Conservation (phyloP, 169 alveolate genomes). For the Theileria orientalis region DNA sequence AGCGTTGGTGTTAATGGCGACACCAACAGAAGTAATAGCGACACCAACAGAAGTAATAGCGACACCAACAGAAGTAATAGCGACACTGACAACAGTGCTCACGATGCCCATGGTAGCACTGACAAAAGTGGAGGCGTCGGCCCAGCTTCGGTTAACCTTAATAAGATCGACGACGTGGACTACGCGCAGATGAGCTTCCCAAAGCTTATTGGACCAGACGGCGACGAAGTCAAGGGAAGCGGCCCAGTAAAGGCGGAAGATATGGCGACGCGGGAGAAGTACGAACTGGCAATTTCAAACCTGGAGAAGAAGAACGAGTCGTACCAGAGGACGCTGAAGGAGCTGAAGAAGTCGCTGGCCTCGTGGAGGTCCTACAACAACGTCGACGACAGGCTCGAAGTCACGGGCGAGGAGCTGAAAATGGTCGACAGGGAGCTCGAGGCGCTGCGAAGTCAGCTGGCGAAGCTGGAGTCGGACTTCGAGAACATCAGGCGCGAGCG, state of each 20-base stretch:
- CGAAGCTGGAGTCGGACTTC: slow-evolving; percentile 66
- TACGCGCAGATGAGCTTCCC: not conserved
- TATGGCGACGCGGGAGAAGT: not conserved
- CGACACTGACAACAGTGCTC: not conserved
- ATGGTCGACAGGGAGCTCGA: slow-evolving; percentile 64
- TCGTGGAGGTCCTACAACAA: slow-evolving; percentile 53
- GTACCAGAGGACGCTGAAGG: slow-evolving; percentile 9
- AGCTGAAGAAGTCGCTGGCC: slow-evolving; percentile 46
- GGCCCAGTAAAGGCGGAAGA: not conserved
- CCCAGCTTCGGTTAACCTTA: no score
- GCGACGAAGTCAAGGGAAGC: no score
- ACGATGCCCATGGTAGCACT: not conserved
- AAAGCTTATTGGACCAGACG: no score
- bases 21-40: not conserved
- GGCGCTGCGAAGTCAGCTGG: slow-evolving; percentile 55
- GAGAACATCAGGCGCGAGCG: slow-evolving; percentile 66
- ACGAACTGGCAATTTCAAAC: not conserved
- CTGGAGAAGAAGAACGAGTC: not conserved
- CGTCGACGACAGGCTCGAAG: slow-evolving; percentile 47
- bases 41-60: no score
- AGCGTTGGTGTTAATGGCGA: no score
- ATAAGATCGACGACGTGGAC: not conserved
- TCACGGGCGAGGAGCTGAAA: slow-evolving; percentile 53
- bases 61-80: not conserved
- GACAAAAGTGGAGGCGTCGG: no score